Base-by-base conservation (phyloP, 73 alveolate species). In the Paramecium bursaria region DNA sequence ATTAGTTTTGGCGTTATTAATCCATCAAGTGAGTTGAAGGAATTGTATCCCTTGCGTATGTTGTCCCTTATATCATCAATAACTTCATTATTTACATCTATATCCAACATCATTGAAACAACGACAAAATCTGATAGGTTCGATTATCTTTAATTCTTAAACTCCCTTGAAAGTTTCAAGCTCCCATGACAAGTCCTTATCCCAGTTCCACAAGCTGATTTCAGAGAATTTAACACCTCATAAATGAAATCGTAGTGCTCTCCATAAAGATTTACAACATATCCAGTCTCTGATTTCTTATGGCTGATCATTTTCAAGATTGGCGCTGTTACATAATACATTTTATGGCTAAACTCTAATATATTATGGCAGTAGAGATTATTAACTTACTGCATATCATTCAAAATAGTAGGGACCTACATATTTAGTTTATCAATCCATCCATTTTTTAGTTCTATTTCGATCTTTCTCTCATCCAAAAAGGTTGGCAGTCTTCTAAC, bases 401-500 rank as follows among this genome's bases (percentile, higher is more conserved):
- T 47, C 13, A 67, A 42, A 39, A 67, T 30, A 33, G 17, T 57
- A 33, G 82, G 82, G 1, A 35, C 55, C 14, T 27, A 15, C 2
- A 67, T 67, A 39, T 67, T 35, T 3, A 67, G 33, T 1, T 42
- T 42, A 15, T 53, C 60, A 42, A 67, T 39, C 82, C 82, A 67
- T 11, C 60, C 49, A 39, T 7, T 5, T 7, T 39, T 39, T 7
- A 11, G 49, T 7, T 5, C 11, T 39, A 39, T 39, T 5, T 7
- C 11, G 49, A 39, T 39, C 44, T 17, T 21, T 42, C 44, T 67
- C 15, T 67, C 82, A 21, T 67, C 82, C 19, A 19, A 25, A 19
- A 67, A 67, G 17, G 44, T 9, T 2, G 82, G 82, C 82, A 67
- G 33, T 67, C 82, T 39, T n/a, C 82, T 47, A 39, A 67, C 22